These are phyloP conservation scores for Fomes fomentarius DNA, from an alignment of 1,284 basidiomycete species.

Conservation along the genomic window DNA sequence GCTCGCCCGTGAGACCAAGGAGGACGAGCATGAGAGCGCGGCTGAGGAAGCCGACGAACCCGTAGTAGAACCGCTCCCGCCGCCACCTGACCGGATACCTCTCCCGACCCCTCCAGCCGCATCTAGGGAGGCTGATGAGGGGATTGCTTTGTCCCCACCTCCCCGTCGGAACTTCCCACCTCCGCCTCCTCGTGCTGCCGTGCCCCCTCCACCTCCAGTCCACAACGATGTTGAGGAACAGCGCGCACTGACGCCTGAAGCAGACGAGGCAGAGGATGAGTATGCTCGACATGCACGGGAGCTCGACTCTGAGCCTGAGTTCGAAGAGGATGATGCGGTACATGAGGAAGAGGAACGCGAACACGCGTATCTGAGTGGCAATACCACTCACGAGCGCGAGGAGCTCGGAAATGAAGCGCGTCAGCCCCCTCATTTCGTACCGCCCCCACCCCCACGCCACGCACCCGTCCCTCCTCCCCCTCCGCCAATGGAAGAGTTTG, in stretches of 20 bases:
- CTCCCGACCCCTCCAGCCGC: conserved; percentile 7
- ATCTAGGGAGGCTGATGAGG: conserved; percentile 9
- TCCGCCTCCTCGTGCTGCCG: conserved; percentile 21
- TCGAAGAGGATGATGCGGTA: conserved; percentile 6
- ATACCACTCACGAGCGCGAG: background rate
- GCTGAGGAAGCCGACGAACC: conserved; percentile 8
- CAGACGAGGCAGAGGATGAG: conserved; percentile 14
- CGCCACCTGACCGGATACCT: conserved; percentile 11
- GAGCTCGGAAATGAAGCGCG: background rate
- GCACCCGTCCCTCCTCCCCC: conserved; percentile 1
- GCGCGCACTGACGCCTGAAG: conserved; percentile 4
- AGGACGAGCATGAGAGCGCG: background rate
- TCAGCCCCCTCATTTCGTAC: conserved; percentile 3
- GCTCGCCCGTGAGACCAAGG: conserved; percentile 6
- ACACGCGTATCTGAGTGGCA: background rate
- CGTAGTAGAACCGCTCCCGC: background rate
- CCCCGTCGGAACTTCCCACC: conserved; percentile 13
- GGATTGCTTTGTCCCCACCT: background rate
- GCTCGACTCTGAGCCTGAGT: conserved; percentile 11
- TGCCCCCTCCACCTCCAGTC: conserved; percentile 16
- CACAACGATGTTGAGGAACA: conserved; percentile 5
- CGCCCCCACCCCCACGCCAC: conserved; percentile 12
- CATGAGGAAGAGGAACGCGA: background rate
- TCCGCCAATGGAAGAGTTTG: background rate
- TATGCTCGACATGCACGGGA: conserved; percentile 17